Evolutionary conservation across 495 filamentous ascomycete species (phyloP).

Genomic region (Talaromyces borbonicus): DNA sequence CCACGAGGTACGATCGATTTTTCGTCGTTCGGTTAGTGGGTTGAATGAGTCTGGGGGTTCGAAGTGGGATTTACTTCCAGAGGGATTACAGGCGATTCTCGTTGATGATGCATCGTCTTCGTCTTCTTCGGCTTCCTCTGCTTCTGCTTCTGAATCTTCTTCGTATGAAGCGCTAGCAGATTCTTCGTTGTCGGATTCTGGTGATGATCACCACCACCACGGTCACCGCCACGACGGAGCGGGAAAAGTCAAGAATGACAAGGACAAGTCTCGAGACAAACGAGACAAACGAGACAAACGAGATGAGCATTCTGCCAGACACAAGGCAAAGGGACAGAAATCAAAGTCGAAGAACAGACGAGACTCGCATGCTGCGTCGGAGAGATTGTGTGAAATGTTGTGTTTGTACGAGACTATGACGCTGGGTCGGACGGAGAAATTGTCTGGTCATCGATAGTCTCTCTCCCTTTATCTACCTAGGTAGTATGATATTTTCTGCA

Average conservation of each 20-base stretch:
- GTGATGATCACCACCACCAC: neutral
- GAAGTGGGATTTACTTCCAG: slow-evolving; percentile 16
- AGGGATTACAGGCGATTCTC: slow-evolving; percentile 30
- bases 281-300: too few species aligned
- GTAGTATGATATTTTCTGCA: too few species aligned
- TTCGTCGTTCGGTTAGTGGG: slow-evolving; percentile 25
- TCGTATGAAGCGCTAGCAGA: too few species aligned
- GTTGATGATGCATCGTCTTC: slow-evolving; percentile 18
- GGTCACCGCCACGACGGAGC: neutral
- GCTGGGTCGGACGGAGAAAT: slow-evolving; percentile 20
- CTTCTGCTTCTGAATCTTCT: too few species aligned
- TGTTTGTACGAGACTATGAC: slow-evolving; percentile 35
- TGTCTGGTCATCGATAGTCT: too few species aligned
- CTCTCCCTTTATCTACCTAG: too few species aligned
- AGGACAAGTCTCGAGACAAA: slow-evolving; percentile 29
- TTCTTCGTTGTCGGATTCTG: too few species aligned
- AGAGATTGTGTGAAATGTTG: slow-evolving; percentile 31
- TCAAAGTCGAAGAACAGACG: neutral
- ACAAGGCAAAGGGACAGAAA: too few species aligned
- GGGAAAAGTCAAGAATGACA: slow-evolving; percentile 18
- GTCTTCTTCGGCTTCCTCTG: too few species aligned
- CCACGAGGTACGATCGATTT: slow-evolving; percentile 32
- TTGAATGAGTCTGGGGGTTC: slow-evolving; percentile 20
- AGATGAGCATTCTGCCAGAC: too few species aligned
- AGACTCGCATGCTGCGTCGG: slow-evolving; percentile 11